Evolutionary conservation across 2,329 filamentous ascomycete genomes (phyloP).

Genomic region (Ceratocystiopsis minuta): DNA sequence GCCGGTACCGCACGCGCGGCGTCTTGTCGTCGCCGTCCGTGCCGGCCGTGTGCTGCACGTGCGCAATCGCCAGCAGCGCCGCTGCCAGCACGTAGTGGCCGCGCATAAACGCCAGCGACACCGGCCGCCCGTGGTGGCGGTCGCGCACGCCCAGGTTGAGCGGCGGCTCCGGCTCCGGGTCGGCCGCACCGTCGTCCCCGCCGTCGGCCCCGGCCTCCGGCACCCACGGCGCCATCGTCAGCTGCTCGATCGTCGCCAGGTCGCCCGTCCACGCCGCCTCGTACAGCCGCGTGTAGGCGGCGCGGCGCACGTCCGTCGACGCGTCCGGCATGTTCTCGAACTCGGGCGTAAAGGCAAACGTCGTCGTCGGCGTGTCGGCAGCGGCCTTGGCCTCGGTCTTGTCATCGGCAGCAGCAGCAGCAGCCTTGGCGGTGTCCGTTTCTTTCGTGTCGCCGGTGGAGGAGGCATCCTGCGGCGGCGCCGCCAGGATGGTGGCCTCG

Average conservation of each 20-base stretch:
- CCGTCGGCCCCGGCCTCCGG: slow-evolving; percentile 13
- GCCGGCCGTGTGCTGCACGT: slow-evolving; percentile 47
- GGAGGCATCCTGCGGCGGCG: slow-evolving; percentile 33
- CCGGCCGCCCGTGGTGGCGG: slow-evolving; percentile 32
- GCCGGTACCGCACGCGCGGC: slow-evolving; percentile 30
- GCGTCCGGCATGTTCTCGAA: too few species aligned
- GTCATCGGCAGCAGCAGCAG: too few species aligned
- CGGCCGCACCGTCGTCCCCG: not conserved
- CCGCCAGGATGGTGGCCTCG: slow-evolving; percentile 35
- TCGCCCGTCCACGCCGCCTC: slow-evolving; percentile 61
- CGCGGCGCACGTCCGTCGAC: slow-evolving; percentile 25
- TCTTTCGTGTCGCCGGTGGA: slow-evolving; percentile 31
- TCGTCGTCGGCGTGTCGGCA: too few species aligned
- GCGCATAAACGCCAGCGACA: slow-evolving; percentile 48
- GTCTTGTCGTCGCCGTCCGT: slow-evolving; percentile 10
- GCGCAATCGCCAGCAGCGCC: slow-evolving; percentile 50
- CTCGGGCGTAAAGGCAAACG: too few species aligned
- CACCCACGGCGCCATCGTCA: slow-evolving; percentile 41
- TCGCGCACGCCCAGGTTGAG: slow-evolving; percentile 47
- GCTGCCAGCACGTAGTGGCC: slow-evolving; percentile 47
- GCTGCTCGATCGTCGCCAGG: slow-evolving; percentile 41
- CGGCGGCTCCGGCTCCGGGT: slow-evolving; percentile 34
- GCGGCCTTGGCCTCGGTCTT: too few species aligned
- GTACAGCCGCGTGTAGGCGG: slow-evolving; percentile 49
- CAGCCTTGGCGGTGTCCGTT: not conserved